phyloP scores from a whole-genome alignment of 805 yeast genomes.

The Kodamaea hsintzibuensis region DNA sequence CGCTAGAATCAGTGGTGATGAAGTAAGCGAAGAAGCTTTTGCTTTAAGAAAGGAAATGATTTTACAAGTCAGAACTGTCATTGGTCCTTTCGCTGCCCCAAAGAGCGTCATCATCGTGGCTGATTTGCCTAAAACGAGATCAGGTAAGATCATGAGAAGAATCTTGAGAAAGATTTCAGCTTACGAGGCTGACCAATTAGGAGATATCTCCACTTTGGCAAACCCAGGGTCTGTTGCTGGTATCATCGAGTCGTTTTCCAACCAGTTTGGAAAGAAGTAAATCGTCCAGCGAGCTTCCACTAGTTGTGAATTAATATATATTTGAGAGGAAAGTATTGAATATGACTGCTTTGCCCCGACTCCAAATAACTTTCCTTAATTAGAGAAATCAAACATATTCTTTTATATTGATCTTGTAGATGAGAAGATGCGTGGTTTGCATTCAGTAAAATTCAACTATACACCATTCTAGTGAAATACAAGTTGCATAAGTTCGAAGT shows the following conservation, averaged over 20 bases:
- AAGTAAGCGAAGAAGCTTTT: constrained; percentile 45
- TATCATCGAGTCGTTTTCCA: constrained; percentile 47
- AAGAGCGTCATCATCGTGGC: constrained; percentile 68
- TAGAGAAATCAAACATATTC: no score
- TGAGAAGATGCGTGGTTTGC: no score
- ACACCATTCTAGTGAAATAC: no score
- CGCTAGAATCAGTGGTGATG: constrained; percentile 26
- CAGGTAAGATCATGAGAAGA: constrained; percentile 87
- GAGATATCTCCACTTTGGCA: constrained; percentile 75
- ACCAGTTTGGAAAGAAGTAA: constrained; percentile 43
- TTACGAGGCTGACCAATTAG: constrained; percentile 76
- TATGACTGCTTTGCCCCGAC: not conserved
- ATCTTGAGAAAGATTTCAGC: constrained; percentile 75
- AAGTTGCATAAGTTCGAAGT: no score
- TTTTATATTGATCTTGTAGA: no score
- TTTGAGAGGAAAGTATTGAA: not conserved
- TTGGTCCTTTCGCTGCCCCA: constrained; percentile 88
- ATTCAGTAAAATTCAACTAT: no score
- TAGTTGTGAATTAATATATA: not conserved
- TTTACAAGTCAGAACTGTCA: constrained; percentile 71
- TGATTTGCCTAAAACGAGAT: constrained; percentile 83
- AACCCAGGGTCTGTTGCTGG: constrained; percentile 74
- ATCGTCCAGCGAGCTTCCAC: no score
- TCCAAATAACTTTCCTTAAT: no score
- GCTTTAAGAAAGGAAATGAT: constrained; percentile 63